Evolutionary conservation across 257 asterid species (phyloP).

Genomic region (Ehretia macrophylla): DNA sequence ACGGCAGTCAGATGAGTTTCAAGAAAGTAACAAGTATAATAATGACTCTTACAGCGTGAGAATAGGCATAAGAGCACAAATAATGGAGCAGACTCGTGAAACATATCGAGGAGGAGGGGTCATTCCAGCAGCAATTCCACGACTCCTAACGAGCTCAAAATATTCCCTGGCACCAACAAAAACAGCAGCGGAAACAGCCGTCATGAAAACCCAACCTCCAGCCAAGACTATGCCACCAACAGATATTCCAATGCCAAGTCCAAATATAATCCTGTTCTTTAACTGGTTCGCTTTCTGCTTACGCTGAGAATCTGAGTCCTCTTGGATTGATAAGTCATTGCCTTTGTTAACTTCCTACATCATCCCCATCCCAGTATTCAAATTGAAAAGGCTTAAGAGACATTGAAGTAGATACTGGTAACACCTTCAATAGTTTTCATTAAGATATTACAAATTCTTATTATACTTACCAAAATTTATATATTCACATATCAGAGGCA

Average conservation of each 20-base stretch:
- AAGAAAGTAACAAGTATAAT: conserved; percentile 4
- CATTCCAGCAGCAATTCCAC: conserved; percentile 92
- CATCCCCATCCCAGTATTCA: conserved; percentile 31
- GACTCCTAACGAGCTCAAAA: conserved; percentile 95
- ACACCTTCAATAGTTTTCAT: not conserved
- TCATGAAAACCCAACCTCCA: conserved; percentile 90
- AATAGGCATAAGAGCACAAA: conserved; percentile 81
- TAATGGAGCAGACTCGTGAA: conserved; percentile 80
- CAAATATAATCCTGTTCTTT: conserved; percentile 76
- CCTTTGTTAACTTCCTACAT: conserved; percentile 68
- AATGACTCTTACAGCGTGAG: conserved; percentile 77
- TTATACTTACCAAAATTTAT: too few species aligned
- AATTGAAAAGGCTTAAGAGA: conserved; percentile 1
- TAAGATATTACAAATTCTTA: too few species aligned
- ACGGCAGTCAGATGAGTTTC: not conserved
- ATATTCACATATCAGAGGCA: not conserved
- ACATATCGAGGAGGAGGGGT: conserved; percentile 94
- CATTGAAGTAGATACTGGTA: not conserved
- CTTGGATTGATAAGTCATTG: conserved; percentile 33
- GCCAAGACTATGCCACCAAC: conserved; percentile 88
- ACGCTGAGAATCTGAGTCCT: conserved; percentile 30
- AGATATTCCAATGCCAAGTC: conserved; percentile 77
- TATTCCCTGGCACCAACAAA: conserved; percentile 84
- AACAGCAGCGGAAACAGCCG: conserved; percentile 72
- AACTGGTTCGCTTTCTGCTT: conserved; percentile 57